phyloP scores from a whole-genome alignment of 371 early-diverging fungal genomes.

The Apophysomyces ossiformis region DNA sequence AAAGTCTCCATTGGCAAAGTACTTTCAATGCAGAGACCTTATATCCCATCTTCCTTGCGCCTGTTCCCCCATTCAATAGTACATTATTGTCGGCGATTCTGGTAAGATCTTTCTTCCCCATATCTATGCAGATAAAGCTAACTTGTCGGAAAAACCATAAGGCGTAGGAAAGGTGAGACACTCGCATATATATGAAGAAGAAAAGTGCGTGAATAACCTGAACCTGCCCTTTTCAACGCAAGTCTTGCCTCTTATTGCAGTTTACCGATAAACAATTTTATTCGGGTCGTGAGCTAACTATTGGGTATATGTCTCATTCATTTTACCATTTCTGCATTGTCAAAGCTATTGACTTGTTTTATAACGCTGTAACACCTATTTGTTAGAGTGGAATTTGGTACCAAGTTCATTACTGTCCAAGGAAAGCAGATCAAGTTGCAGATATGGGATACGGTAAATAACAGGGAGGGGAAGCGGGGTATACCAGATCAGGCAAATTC shows the following conservation, averaged over 20 bases:
- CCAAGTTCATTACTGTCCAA: constrained; percentile 75
- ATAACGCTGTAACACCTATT: neutral
- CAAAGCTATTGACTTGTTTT: neutral
- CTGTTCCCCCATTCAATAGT: constrained; percentile 18
- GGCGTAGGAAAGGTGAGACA: constrained; percentile 75
- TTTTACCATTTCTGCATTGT: neutral
- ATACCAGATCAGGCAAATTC: neutral
- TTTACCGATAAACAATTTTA: constrained; percentile 82
- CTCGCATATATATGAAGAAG: neutral
- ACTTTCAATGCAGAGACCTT: neutral
- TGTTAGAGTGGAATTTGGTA: constrained; percentile 76
- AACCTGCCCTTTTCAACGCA: neutral
- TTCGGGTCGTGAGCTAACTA: constrained; percentile 80
- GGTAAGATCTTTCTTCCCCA: constrained; percentile 19
- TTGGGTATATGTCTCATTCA: constrained; percentile 54
- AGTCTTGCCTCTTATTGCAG: constrained; percentile 79
- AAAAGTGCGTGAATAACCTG: neutral
- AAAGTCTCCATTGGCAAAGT: neutral
- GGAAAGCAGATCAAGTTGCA: constrained; percentile 90
- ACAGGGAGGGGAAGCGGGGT: constrained; percentile 35
- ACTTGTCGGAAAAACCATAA: constrained; percentile 23
- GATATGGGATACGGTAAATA: constrained; percentile 96
- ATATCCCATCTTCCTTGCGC: neutral
- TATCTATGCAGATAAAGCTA: neutral
- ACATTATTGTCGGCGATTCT: constrained; percentile 47